Base-by-base conservation (phyloP, 2,329 filamentous ascomycete species). In the Ophiosphaerella korrae region DNA sequence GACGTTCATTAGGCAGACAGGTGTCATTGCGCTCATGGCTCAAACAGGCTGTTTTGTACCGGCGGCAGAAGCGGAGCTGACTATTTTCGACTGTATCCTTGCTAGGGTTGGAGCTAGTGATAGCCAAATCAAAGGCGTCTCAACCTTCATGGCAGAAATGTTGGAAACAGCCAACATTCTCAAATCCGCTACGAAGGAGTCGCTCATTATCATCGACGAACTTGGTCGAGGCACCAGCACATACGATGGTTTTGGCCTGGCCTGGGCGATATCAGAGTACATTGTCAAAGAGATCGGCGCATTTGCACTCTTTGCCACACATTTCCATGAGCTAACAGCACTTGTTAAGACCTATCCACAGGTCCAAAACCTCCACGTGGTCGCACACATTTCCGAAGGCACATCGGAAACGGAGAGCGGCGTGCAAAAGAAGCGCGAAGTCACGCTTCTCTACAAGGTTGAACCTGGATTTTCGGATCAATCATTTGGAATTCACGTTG, bases 131-230 rank as follows among this genome's bases (percentile, higher is more conserved):
- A 97, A 97, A 76, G 94, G 94, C 32, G 94, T 99, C 2, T 96
- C 91, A 3, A 99, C 94, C 0, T 99, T 99, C 75, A 99, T 99
- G 95, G 94, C 94, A 1, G 94, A 99, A 77, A 99, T 99, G 94
- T 84, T 99, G 18, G 94, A 99, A 74, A 99, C 94, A 1, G 92
- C 94, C 61, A 97, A 97, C 72, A 99, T 99, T 59, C 86, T 99
- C 68, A 97, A 97, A 77, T 95, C 91, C 0, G 94, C 94, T 2
- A 99, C 94, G 0, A 86, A 88, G 29, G 94, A 99, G 71, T 96
- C 91, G 4, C 83, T 99, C 45, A 97, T 99, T 76, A 97, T 99
- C 74, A 97, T 99, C 63, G 95, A 99, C 73, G 94, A 99, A 74
- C 85, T 99, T 2, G 94, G 94, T 42, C 90, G 94, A 53, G 94